Percentiles rank a stretch among this genome's conserved stretches.
These are phyloP conservation scores for Auricularia auricula-judae DNA, from an alignment of 768 basidiomycete genomes.

Conservation along the genomic window DNA sequence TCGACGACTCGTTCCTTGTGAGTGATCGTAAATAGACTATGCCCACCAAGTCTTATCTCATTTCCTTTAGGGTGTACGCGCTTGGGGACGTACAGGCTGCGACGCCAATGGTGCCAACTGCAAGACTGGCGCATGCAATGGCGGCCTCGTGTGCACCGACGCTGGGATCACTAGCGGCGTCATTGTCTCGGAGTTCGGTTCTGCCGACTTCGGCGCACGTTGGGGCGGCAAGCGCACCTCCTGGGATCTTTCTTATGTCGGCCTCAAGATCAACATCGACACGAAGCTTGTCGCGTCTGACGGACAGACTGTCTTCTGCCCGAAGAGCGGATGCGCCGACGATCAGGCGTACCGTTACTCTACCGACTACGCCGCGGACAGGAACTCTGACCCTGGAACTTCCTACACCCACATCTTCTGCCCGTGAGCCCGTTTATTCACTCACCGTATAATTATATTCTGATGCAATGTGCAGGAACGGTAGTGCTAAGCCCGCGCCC, in stretches of 20 bases:
- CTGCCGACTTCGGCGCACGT: conserved; percentile 1
- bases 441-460: background rate
- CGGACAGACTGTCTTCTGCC: background rate
- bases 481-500: background rate
- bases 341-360: conserved; percentile 3
- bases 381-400: conserved; percentile 3
- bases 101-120: background rate
- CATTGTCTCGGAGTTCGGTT: conserved; percentile 3
- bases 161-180: conserved; percentile 4
- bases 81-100: conserved; percentile 6
- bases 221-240: conserved; percentile 4
- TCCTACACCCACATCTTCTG: conserved; percentile 4
- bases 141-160: conserved; percentile 4
- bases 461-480: background rate
- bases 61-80: conserved; percentile 2
- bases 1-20: background rate
- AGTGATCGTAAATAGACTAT: background rate
- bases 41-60: background rate
- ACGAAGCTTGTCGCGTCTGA: conserved; percentile 1
- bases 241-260: conserved; percentile 1
- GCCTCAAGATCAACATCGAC: background rate
- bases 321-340: background rate
- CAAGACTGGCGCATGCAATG: background rate
- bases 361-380: conserved; percentile 3
- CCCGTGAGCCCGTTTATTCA: background rate